Evolutionary conservation across 1,139 yeast species (phyloP).

Genomic region (Geotrichum histeridarum): DNA sequence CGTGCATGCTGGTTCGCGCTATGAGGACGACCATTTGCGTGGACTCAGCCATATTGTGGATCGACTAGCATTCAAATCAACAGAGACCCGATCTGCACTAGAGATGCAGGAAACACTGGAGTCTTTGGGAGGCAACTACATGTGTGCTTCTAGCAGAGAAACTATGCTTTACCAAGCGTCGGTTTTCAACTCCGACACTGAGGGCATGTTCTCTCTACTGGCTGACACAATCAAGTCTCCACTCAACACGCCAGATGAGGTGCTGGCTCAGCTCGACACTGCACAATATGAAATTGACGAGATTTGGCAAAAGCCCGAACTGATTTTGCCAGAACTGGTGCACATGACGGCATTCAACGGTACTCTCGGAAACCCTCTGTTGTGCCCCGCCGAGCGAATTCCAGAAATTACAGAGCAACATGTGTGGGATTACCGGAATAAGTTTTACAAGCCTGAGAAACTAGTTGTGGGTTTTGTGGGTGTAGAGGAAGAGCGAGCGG

Average conservation of each 20-base stretch:
- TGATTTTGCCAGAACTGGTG: slow-evolving; percentile 78
- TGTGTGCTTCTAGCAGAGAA: slow-evolving; percentile 90
- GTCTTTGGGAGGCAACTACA: slow-evolving; percentile 85
- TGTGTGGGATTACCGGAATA: slow-evolving; percentile 57
- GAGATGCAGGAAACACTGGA: slow-evolving; percentile 75
- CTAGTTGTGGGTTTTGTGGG: slow-evolving; percentile 88
- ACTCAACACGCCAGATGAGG: slow-evolving; percentile 58
- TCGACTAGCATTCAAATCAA: slow-evolving; percentile 79
- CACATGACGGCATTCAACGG: slow-evolving; percentile 77
- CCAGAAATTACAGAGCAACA: slow-evolving; percentile 50
- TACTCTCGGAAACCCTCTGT: slow-evolving; percentile 80
- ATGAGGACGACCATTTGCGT: slow-evolving; percentile 49
- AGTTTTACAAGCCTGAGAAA: slow-evolving; percentile 74
- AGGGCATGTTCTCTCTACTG: slow-evolving; percentile 68
- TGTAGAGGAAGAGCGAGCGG: slow-evolving; percentile 65
- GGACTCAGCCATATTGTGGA: slow-evolving; percentile 86
- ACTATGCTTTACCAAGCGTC: slow-evolving; percentile 91
- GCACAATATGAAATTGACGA: slow-evolving; percentile 81
- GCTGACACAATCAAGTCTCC: slow-evolving; percentile 81
- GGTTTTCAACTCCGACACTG: slow-evolving; percentile 84
- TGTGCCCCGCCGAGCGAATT: slow-evolving; percentile 72
- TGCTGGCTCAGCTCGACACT: slow-evolving; percentile 65
- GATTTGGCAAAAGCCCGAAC: slow-evolving; percentile 77
- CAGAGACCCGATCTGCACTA: slow-evolving; percentile 54
- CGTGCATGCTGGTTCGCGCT: slow-evolving; percentile 86